Evolutionary conservation across 345 rosid genomes (phyloP), one percentile per base, ranked within the genome.

Genomic region (Citropsis articulata): DNA sequence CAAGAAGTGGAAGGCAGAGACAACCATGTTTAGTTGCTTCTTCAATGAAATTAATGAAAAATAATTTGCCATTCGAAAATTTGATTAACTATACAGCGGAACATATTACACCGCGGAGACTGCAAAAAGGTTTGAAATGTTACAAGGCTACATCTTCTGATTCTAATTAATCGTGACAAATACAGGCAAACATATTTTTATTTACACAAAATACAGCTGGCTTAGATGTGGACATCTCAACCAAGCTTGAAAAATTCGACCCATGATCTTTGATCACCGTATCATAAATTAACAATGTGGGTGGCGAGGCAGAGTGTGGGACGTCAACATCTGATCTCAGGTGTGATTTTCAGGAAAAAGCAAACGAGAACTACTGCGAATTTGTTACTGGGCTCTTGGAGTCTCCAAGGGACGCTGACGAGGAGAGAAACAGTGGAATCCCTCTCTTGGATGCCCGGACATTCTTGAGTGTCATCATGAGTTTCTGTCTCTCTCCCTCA

Each of bases 401-500:
- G 59, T 92, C 94, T 10, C 84, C 95, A 5, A 77, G 81, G 59
- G 89, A 80, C 14, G 88, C 91, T 27, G 90, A 89, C 28, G 91
- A 83, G 40, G 91, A 81, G 65, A 84, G 87, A 76, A 84, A 84
- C 53, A 87, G 72, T 67, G 69, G 80, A 77, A 42, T 76, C 6
- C 87, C 73, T 84, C 89, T 94, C 87, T 87, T 92, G 50, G 91
- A 81, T 63, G 97, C 83, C 57, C 98, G 89, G 30, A 90, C 89
- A 77, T 87, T 94, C 90, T 96, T 96, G 67, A 96, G 91, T 35
- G 97, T 94, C 99, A 91, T 96, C 94, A 86, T 85, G 63, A 96
- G 98, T 84, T 96, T 96, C 82, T 96, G 99, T 73, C 98, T 91
- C 80, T 96, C 99, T 13, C 99, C 99, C 86, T 96, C 98, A 69